Conservation (phyloP, 345 rosid species). For the Lenwebbia sp. region DNA sequence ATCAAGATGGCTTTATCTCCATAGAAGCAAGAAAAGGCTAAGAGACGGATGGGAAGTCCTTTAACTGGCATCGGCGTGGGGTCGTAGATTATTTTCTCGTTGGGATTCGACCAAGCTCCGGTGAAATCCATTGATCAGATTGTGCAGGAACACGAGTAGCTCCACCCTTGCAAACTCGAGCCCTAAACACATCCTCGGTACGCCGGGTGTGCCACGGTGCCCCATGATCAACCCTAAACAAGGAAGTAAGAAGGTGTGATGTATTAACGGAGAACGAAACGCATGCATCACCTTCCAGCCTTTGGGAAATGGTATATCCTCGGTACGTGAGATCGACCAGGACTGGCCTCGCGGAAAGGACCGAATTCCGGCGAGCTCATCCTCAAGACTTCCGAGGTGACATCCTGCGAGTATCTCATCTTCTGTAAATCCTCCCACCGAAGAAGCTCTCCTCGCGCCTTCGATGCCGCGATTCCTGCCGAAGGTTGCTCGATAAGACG, state of each 20-base stretch:
- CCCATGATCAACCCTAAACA: background rate
- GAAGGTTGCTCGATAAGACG: background rate
- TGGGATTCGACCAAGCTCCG: slow-evolving; percentile 6
- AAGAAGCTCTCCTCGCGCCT: background rate
- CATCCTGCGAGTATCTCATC: slow-evolving; percentile 2
- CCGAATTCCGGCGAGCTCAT: background rate
- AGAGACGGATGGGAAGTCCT: slow-evolving; percentile 4
- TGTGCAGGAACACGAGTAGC: slow-evolving; percentile 14
- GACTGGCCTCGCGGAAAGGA: slow-evolving; percentile 10
- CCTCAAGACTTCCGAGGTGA: background rate
- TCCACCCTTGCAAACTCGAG: slow-evolving; percentile 1
- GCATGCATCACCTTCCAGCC: slow-evolving; percentile 29
- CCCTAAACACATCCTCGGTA: slow-evolving; percentile 15
- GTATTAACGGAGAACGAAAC: background rate
- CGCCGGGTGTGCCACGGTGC: background rate
- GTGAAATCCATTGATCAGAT: slow-evolving; percentile 4
- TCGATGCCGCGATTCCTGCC: background rate
- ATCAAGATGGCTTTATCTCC: background rate
- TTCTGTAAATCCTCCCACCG: background rate
- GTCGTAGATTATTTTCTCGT: slow-evolving; percentile 2
- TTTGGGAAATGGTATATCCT: slow-evolving; percentile 30
- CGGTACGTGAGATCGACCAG: slow-evolving; percentile 20
- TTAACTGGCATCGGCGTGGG: slow-evolving; percentile 8
- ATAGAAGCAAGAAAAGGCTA: background rate
- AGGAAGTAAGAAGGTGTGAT: background rate